Evolutionary conservation across 176 grass and related monocot species (phyloP), one percentile per base, ranked within the genome.

Genomic region (sorghum (Sorghum bicolor)): DNA sequence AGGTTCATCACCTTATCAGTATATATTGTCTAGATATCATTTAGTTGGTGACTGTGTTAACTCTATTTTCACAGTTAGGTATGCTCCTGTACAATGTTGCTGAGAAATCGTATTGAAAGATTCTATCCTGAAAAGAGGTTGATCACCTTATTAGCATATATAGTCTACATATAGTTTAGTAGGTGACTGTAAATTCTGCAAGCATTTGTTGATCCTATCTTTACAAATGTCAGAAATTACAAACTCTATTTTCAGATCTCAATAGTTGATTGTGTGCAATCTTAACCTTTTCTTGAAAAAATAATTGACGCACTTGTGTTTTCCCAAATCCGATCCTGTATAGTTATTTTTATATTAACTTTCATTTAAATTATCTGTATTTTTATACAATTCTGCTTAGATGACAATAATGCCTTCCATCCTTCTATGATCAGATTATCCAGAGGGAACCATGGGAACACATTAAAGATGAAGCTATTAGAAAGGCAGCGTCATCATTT

Each of bases 391-490:
- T 34, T 72, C 74, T 72, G n/a, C 69, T 85, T 82, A 67, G 22
- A 80, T 82, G 37, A 43, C 9, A 29, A 15, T 81, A 22, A 72
- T 77, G 33, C 34, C 4, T 73, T 19, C 11, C 26, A 86, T 64
- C 43, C 6, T 78, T 73, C 11, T 72, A 24, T 86, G 22, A 60
- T 58, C 74, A 98, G 96, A 80, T 98, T 53, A 92, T 92, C 71
- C 96, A 95, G 78, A 91, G 96, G 86, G 96, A 98, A 91, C 80
- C 92, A 86, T 98, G 93, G 93, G 96, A 98, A 76, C 93, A 95
- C 64, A 93, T 98, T 70, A 98, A 92, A 87, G 96, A 95, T 83
- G 89, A 87, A 74, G 83, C 90, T 78, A 95, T 98, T 77, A 95
- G 88, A 84, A 98, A 98, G 77, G 81, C 65, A 52, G 93, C 80